Conservation (phyloP, 2,329 filamentous ascomycete genomes). For the Nemania sp. region DNA sequence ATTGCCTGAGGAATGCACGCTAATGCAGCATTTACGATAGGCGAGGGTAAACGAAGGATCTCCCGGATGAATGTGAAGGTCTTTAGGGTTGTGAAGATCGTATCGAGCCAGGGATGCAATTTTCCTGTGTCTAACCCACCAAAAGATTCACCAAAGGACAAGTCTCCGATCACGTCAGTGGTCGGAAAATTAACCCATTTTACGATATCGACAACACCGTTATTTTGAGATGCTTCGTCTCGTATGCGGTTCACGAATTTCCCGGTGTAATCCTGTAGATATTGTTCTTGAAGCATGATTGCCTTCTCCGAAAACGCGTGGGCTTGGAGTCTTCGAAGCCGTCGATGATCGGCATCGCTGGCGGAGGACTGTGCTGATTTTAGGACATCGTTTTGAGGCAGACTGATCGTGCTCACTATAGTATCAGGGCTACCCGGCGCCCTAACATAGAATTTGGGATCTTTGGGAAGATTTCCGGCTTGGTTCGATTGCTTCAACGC, state of each 20-base stretch:
- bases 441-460: slow-evolving; percentile 20
- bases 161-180: slow-evolving; percentile 38
- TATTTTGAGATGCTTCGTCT: neutral
- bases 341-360: slow-evolving; percentile 30
- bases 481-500: slow-evolving; percentile 10
- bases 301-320: slow-evolving; percentile 37
- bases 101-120: slow-evolving; percentile 31
- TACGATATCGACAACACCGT: slow-evolving; percentile 34
- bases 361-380: slow-evolving; percentile 12
- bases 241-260: slow-evolving; percentile 21
- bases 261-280: slow-evolving; percentile 17
- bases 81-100: slow-evolving; percentile 25
- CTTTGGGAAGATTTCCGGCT: slow-evolving; percentile 29
- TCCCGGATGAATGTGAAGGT: slow-evolving; percentile 27
- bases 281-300: slow-evolving; percentile 27
- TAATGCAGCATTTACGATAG: neutral
- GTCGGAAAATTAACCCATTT: slow-evolving; percentile 36
- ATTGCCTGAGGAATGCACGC: slow-evolving; percentile 10
- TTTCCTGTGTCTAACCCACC: slow-evolving; percentile 26
- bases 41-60: slow-evolving; percentile 17
- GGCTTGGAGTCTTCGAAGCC: slow-evolving; percentile 31
- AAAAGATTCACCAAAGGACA: slow-evolving; percentile 38
- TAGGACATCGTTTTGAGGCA: neutral
- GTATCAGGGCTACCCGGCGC: neutral
- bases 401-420: slow-evolving; percentile 6